Conservation (phyloP, 768 basidiomycete species). For the Amanita jacksonii region DNA sequence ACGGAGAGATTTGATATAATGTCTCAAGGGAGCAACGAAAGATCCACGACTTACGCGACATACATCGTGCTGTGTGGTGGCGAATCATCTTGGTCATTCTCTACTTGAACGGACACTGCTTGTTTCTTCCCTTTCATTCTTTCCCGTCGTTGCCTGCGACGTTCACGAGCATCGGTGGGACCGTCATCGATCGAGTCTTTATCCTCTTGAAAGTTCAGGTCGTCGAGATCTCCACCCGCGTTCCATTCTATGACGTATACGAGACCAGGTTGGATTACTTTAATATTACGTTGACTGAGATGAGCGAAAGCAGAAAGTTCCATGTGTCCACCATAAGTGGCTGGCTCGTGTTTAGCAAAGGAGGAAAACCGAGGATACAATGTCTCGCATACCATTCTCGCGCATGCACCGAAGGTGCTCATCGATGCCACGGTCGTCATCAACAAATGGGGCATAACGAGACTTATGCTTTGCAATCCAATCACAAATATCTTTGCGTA, state of each 20-base stretch:
- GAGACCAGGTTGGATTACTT: slow-evolving; percentile 87
- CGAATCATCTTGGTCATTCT: slow-evolving; percentile 10
- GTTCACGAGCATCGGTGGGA: slow-evolving; percentile 2
- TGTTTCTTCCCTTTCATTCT: slow-evolving; percentile 6
- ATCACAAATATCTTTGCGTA: slow-evolving; percentile 72
- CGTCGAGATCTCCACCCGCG: slow-evolving; percentile 38
- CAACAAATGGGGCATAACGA: slow-evolving; percentile 81
- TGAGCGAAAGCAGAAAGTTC: slow-evolving; percentile 92
- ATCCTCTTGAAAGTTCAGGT: slow-evolving; percentile 3
- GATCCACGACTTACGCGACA: slow-evolving; percentile 64
- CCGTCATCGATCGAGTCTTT: slow-evolving; percentile 11
- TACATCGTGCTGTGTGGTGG: slow-evolving; percentile 41
- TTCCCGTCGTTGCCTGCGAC: slow-evolving; percentile 8
- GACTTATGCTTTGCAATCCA: slow-evolving; percentile 64
- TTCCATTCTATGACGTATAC: slow-evolving; percentile 86
- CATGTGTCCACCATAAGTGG: slow-evolving; percentile 88
- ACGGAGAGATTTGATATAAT: slow-evolving; percentile 7
- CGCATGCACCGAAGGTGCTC: slow-evolving; percentile 72
- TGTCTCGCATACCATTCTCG: slow-evolving; percentile 49
- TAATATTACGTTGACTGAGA: slow-evolving; percentile 67
- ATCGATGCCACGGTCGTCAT: slow-evolving; percentile 68
- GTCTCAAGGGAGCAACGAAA: slow-evolving; percentile 8
- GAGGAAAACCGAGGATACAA: slow-evolving; percentile 2
- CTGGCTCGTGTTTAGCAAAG: slow-evolving; percentile 24
- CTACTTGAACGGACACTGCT: background rate